Evolutionary conservation across 176 grass and related monocot genomes (phyloP).

Genomic region (Paspalum notatum): DNA sequence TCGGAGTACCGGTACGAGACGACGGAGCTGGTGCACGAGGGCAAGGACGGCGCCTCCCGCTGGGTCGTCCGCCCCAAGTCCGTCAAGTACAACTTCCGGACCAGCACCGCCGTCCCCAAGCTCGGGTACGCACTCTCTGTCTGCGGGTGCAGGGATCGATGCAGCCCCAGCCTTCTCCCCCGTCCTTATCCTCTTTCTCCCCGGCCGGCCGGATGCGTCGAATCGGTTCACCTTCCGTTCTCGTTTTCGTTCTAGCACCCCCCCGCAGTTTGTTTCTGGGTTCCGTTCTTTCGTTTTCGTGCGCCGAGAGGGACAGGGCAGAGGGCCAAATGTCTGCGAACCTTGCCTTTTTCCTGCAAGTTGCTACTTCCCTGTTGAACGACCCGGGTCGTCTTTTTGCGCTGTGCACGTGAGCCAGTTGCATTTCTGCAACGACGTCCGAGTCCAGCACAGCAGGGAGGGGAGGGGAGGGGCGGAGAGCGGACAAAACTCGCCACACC

Average conservation of each 20-base stretch:
- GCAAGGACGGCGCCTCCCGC: slow-evolving; percentile 63
- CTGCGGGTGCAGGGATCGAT: not conserved
- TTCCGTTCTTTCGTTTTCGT: slow-evolving; percentile 1
- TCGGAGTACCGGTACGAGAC: slow-evolving; percentile 92
- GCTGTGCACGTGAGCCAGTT: slow-evolving; percentile 32
- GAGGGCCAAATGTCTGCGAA: no score
- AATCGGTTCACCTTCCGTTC: slow-evolving; percentile 2
- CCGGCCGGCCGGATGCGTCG: not conserved
- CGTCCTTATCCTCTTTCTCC: no score
- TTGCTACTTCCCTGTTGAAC: no score
- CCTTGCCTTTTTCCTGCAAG: not conserved
- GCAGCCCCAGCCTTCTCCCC: no score
- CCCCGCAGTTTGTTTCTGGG: not conserved
- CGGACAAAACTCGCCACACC: no score
- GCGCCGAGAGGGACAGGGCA: no score
- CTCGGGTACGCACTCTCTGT: slow-evolving; percentile 58
- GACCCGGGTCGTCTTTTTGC: not conserved
- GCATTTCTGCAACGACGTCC: slow-evolving; percentile 28
- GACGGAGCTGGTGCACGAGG: slow-evolving; percentile 92
- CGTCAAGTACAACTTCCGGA: slow-evolving; percentile 86
- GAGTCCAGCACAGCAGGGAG: not conserved
- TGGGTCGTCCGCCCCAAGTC: slow-evolving; percentile 88
- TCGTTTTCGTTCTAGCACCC: not conserved
- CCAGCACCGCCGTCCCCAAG: slow-evolving; percentile 73
- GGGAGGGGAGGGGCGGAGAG: not conserved